Conservation (phyloP, 1,284 basidiomycete species). For the Ustilago hordei region DNA sequence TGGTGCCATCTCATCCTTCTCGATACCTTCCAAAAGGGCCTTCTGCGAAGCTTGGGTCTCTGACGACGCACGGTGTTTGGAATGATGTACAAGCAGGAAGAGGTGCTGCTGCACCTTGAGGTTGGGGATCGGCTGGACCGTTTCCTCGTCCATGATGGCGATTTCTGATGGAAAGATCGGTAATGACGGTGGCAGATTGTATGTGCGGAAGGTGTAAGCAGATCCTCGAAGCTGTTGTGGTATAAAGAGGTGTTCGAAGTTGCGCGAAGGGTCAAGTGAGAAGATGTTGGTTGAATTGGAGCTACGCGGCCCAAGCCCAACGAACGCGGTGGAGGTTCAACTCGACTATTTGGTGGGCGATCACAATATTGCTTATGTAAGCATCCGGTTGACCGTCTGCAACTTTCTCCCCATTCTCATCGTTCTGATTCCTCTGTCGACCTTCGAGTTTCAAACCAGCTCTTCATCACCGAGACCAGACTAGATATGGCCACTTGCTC, state of each 20-base stretch:
- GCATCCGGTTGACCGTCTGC: background rate
- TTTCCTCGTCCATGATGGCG: constrained; percentile 63
- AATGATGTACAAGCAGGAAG: constrained; percentile 62
- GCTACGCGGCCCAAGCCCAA: constrained; percentile 42
- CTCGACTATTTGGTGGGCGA: constrained; percentile 15
- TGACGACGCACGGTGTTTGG: constrained; percentile 22
- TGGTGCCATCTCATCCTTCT: constrained; percentile 76
- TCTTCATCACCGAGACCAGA: background rate
- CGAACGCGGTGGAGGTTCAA: constrained; percentile 48
- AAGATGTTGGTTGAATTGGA: constrained; percentile 35
- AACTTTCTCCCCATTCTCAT: background rate
- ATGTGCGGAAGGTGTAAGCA: background rate
- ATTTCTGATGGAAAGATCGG: background rate
- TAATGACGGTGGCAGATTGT: background rate
- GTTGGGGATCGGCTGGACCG: constrained; percentile 66
- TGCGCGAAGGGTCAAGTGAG: constrained; percentile 2
- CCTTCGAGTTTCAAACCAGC: background rate
- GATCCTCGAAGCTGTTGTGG: background rate
- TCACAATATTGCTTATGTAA: constrained; percentile 44
- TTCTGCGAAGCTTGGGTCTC: constrained; percentile 74
- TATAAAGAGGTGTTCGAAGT: background rate
- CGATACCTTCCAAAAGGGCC: constrained; percentile 80
- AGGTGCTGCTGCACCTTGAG: constrained; percentile 66
- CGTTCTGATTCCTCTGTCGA: background rate
- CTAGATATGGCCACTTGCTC: background rate